Percentiles rank a stretch among this genome's conserved stretches.
phyloP scores from a whole-genome alignment of 495 filamentous ascomycete genomes.

The Ascodesmis nigricans region DNA sequence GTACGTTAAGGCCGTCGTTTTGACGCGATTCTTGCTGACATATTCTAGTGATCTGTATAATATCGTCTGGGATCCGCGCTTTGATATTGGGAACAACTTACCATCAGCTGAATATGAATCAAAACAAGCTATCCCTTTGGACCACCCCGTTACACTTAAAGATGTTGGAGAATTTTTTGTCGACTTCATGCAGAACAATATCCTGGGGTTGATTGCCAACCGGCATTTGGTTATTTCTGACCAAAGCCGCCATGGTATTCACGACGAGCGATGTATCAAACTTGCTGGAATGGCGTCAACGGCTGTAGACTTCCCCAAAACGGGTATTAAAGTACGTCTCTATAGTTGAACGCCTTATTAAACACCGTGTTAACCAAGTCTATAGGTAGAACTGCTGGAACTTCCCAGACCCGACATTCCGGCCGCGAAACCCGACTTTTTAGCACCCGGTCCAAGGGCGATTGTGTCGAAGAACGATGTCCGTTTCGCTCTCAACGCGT shows the following conservation, averaged over 20 bases:
- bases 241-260: slow-evolving; percentile 31
- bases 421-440: slow-evolving; percentile 39
- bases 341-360: too few species aligned
- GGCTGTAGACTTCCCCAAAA: slow-evolving; percentile 69
- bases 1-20: too few species aligned
- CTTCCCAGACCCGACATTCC: too few species aligned
- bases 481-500: slow-evolving; percentile 10
- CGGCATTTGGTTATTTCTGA: slow-evolving; percentile 50
- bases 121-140: slow-evolving; percentile 31
- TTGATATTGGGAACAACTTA: slow-evolving; percentile 26
- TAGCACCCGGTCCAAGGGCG: slow-evolving; percentile 42
- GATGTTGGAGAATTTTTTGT: slow-evolving; percentile 66
- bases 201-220: slow-evolving; percentile 45
- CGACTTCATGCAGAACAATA: slow-evolving; percentile 56
- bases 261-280: slow-evolving; percentile 32
- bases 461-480: slow-evolving; percentile 30
- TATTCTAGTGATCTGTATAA: slow-evolving; percentile 42
- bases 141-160: slow-evolving; percentile 28
- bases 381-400: too few species aligned
- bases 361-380: too few species aligned
- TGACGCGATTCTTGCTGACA: too few species aligned
- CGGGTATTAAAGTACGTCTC: slow-evolving; percentile 47
- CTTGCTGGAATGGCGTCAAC: slow-evolving; percentile 51
- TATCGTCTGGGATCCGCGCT: slow-evolving; percentile 40
- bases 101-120: slow-evolving; percentile 45